Evolutionary conservation across 1,139 yeast genomes (phyloP).

Genomic region (Yueomyces sp.): DNA sequence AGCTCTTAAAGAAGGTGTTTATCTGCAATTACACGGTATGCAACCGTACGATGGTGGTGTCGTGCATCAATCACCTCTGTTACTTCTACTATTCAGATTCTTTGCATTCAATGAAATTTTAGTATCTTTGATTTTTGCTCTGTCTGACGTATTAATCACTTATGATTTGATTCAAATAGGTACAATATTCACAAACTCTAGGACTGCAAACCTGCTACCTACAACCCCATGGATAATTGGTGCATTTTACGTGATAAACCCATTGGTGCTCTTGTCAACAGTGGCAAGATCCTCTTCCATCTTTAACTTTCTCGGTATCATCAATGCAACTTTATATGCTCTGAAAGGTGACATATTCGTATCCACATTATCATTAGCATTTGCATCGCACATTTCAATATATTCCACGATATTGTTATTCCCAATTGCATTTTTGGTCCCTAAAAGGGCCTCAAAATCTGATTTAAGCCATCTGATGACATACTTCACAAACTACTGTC

Average conservation of each 20-base stretch:
- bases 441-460: constrained; percentile 1
- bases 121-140: constrained; percentile 27
- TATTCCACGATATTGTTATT: constrained; percentile 46
- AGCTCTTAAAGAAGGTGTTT: constrained; percentile 69
- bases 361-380: constrained; percentile 43
- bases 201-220: background rate
- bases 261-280: constrained; percentile 56
- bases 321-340: constrained; percentile 38
- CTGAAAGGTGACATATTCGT: constrained; percentile 29
- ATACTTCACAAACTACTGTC: background rate
- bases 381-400: constrained; percentile 53
- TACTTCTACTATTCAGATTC: constrained; percentile 38
- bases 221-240: constrained; percentile 36
- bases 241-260: constrained; percentile 65
- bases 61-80: constrained; percentile 72
- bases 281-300: constrained; percentile 57
- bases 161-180: constrained; percentile 25
- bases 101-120: constrained; percentile 19
- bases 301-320: constrained; percentile 46
- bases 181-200: constrained; percentile 12
- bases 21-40: constrained; percentile 44
- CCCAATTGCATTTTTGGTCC: constrained; percentile 35
- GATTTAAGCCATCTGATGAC: background rate
- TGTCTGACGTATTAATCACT: constrained; percentile 31
- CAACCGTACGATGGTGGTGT: constrained; percentile 77